Conservation (phyloP, 1,139 yeast species). For the Yamadazyma aaseri region DNA sequence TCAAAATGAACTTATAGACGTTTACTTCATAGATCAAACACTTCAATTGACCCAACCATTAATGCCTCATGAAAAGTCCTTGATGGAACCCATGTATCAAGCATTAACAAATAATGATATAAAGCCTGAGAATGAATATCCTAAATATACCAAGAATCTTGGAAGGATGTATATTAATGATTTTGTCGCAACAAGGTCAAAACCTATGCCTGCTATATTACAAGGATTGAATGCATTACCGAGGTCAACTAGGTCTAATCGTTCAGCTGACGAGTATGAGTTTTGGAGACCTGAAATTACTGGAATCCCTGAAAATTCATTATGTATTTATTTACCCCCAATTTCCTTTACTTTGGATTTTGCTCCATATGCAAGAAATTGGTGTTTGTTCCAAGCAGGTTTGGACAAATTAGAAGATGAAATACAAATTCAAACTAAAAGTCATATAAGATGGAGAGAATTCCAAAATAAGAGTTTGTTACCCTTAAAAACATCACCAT, state of each 20-base stretch:
- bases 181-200: conserved; percentile 28
- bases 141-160: conserved; percentile 15
- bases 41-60: conserved; percentile 20
- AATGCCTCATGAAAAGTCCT: conserved; percentile 35
- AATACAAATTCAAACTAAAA: conserved; percentile 25
- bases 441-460: conserved; percentile 35
- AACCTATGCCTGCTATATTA: conserved; percentile 20
- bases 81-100: conserved; percentile 5
- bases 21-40: conserved; percentile 28
- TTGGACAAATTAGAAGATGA: conserved; percentile 27
- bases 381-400: conserved; percentile 34
- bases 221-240: conserved; percentile 14
- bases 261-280: conserved; percentile 6
- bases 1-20: conserved; percentile 38
- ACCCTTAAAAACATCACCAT: conserved; percentile 12
- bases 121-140: neutral
- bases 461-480: conserved; percentile 25
- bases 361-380: conserved; percentile 32
- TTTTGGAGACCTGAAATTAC: conserved; percentile 19
- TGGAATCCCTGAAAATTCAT: conserved; percentile 28
- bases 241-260: conserved; percentile 18
- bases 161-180: conserved; percentile 16
- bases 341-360: conserved; percentile 27
- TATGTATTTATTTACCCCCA: conserved; percentile 18
- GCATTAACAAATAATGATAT: neutral